These are phyloP conservation scores for Pleurotus citrinopileatus DNA, from an alignment of 768 basidiomycete genomes.

Conservation along the genomic window DNA sequence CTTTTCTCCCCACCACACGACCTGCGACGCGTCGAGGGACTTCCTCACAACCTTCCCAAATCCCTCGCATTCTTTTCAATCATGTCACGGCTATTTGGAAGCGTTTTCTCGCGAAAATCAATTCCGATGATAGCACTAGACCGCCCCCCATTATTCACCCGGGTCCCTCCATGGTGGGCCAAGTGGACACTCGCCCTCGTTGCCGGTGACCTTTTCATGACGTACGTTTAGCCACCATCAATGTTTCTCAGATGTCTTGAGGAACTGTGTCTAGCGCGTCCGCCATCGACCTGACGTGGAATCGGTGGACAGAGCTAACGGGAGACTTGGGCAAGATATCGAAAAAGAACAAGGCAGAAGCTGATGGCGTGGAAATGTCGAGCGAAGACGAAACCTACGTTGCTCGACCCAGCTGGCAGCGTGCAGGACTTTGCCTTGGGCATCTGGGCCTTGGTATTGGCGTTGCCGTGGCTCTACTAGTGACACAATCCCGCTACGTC, in stretches of 20 bases:
- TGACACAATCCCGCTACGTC: slow-evolving; percentile 29
- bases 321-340: slow-evolving; percentile 20
- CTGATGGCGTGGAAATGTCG: not conserved
- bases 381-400: slow-evolving; percentile 6
- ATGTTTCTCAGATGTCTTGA: not conserved
- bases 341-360: slow-evolving; percentile 14
- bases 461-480: slow-evolving; percentile 24
- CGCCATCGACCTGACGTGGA: slow-evolving; percentile 31
- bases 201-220: slow-evolving; percentile 29
- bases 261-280: slow-evolving; percentile 20
- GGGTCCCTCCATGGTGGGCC: slow-evolving; percentile 28
- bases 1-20: no score
- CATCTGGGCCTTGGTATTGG: slow-evolving; percentile 29
- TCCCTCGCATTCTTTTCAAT: no score
- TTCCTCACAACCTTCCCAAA: no score
- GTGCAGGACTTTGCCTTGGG: slow-evolving; percentile 24
- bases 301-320: slow-evolving; percentile 26
- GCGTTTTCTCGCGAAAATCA: not conserved
- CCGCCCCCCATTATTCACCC: slow-evolving; percentile 25
- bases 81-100: not conserved
- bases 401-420: slow-evolving; percentile 32
- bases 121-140: slow-evolving; percentile 8
- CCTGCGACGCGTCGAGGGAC: no score
- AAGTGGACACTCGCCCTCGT: slow-evolving; percentile 26
- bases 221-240: slow-evolving; percentile 18